Evolutionary conservation across 192 early-diverging fungal genomes (phyloP).

Genomic region (Entomortierella lignicola): DNA sequence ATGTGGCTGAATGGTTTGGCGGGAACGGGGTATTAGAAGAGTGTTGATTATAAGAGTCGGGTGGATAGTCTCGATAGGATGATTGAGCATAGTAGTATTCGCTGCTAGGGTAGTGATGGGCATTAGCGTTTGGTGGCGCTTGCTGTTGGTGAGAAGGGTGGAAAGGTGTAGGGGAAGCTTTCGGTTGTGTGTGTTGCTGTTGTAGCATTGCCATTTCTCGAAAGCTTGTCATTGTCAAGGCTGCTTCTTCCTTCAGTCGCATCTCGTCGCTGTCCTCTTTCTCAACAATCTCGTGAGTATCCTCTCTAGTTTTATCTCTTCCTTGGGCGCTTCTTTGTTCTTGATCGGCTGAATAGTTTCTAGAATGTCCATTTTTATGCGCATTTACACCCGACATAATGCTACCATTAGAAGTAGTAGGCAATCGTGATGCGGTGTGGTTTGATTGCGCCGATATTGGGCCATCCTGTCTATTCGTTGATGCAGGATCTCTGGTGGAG

Average conservation of each 20-base stretch:
- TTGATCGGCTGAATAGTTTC: background rate
- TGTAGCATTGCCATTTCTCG: conserved; percentile 23
- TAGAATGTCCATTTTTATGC: too few relatives aligned
- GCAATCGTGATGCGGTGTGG: background rate
- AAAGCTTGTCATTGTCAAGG: conserved; percentile 37
- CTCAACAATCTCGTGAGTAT: background rate
- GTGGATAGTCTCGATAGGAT: conserved; percentile 5
- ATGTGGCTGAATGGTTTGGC: background rate
- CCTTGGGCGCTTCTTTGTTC: background rate
- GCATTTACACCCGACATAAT: background rate
- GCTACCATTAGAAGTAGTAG: background rate
- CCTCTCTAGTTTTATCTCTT: background rate
- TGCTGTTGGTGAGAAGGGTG: background rate
- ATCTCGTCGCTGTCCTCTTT: conserved; percentile 37
- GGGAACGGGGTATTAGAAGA: background rate
- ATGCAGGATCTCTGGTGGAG: background rate
- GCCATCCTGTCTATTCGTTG: background rate
- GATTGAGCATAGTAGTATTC: background rate
- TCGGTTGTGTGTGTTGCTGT: background rate
- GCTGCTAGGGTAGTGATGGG: background rate
- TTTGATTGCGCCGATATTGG: background rate
- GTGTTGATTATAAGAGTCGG: background rate
- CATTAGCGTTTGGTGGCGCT: background rate
- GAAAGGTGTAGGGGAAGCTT: background rate
- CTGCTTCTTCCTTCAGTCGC: conserved; percentile 30